Evolutionary conservation across 306 rosid species (phyloP).

Genomic region (Datisca glomerata): DNA sequence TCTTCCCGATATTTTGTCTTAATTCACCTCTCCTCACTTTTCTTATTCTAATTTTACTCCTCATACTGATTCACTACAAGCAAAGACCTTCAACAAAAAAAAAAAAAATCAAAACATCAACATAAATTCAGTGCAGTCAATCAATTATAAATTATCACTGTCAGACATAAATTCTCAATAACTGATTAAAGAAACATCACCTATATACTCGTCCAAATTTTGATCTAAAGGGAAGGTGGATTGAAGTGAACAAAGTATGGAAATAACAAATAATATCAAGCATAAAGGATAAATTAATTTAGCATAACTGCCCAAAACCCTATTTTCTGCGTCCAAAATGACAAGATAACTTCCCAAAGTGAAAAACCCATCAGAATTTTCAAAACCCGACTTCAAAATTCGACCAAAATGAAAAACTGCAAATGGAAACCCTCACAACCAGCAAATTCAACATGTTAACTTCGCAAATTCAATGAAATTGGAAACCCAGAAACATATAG

Average conservation of each 20-base stretch:
- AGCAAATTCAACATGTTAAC: not conserved
- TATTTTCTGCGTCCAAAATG: conserved; percentile 2
- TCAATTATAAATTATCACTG: conserved; percentile 14
- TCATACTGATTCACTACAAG: conserved; percentile 25
- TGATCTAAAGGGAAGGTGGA: too few relatives aligned
- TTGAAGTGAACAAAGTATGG: not conserved
- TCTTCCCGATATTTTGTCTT: conserved; percentile 25
- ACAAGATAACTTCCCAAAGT: not conserved
- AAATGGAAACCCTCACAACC: not conserved
- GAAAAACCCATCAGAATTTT: conserved; percentile 11
- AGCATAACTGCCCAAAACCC: conserved; percentile 13
- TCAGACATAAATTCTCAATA: conserved; percentile 13
- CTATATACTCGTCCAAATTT: too few relatives aligned
- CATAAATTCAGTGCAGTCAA: not conserved
- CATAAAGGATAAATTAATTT: not conserved
- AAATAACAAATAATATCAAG: not conserved
- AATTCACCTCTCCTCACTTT: conserved; percentile 23
- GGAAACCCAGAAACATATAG: conserved; percentile 9
- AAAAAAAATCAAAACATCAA: not conserved
- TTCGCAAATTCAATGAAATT: not conserved
- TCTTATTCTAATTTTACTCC: conserved; percentile 19
- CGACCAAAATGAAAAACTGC: conserved; percentile 5
- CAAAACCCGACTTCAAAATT: conserved; percentile 7
- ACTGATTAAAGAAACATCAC: too few relatives aligned
- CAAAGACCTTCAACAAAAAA: conserved; percentile 33